phyloP scores from a whole-genome alignment of 176 grass and related monocot species.

The Eleusine indica region DNA sequence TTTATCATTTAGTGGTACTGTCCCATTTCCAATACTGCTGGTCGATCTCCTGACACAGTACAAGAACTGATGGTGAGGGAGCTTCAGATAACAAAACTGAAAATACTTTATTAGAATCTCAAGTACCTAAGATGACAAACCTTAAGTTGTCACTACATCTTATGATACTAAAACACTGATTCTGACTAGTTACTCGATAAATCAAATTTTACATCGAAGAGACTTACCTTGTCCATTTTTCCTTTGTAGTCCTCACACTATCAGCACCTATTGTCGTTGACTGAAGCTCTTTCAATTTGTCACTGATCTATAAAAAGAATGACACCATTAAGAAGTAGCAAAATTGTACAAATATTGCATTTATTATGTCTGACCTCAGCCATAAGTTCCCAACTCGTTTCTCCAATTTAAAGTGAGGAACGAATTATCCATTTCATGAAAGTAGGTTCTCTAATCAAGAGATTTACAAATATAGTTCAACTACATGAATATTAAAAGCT shows the following conservation, averaged over 20 bases:
- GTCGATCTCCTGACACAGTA: constrained; percentile 54
- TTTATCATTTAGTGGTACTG: constrained; percentile 62
- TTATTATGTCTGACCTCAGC: neutral
- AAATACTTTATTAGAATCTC: constrained; percentile 24
- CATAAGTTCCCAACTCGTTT: constrained; percentile 1
- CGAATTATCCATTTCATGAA: neutral
- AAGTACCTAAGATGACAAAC: neutral
- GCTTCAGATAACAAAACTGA: constrained; percentile 22
- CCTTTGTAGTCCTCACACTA: constrained; percentile 47
- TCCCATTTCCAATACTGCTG: constrained; percentile 39
- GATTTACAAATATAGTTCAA: constrained; percentile 9
- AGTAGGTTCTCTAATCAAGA: neutral
- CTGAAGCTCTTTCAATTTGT: constrained; percentile 73
- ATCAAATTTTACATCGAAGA: constrained; percentile 29
- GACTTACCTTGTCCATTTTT: constrained; percentile 53
- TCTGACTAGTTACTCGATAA: neutral
- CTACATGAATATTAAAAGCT: neutral
- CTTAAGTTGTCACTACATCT: neutral
- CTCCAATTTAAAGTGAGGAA: neutral
- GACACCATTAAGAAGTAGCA: constrained; percentile 7
- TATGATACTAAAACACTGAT: neutral
- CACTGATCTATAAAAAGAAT: constrained; percentile 57
- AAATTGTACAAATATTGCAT: neutral
- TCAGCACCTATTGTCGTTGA: constrained; percentile 46
- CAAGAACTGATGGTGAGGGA: neutral